phyloP scores from a whole-genome alignment of 257 asterid species.

The Ocimum tenuiflorum region DNA sequence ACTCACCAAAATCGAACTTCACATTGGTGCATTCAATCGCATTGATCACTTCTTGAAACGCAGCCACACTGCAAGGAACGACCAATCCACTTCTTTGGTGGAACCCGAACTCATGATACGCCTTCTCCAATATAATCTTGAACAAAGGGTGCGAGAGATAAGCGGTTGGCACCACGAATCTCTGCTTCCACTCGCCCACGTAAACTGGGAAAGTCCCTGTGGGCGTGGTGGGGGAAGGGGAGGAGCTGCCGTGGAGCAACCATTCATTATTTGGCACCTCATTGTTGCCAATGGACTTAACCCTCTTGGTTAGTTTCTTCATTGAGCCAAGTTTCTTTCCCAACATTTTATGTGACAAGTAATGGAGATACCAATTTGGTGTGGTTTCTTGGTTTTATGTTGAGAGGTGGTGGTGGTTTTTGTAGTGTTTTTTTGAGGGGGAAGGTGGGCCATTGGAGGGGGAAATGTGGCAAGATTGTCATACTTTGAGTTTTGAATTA shows the following conservation, averaged over 20 bases:
- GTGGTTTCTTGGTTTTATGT: slow-evolving; percentile 15
- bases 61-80: slow-evolving; percentile 52
- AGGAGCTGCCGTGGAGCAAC: slow-evolving; percentile 17
- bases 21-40: slow-evolving; percentile 50
- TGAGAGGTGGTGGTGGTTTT: slow-evolving; percentile 25
- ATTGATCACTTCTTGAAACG: slow-evolving; percentile 44
- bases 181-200: slow-evolving; percentile 55
- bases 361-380: not conserved
- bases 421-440: slow-evolving; percentile 24
- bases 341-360: slow-evolving; percentile 29
- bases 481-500: slow-evolving; percentile 23
- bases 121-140: slow-evolving; percentile 63
- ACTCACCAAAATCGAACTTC: slow-evolving; percentile 38
- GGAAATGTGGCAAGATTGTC: slow-evolving; percentile 7
- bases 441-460: not conserved
- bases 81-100: slow-evolving; percentile 44
- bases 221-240: no score
- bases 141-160: slow-evolving; percentile 67
- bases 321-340: slow-evolving; percentile 45
- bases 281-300: slow-evolving; percentile 14
- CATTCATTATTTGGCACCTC: slow-evolving; percentile 21
- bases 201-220: slow-evolving; percentile 51
- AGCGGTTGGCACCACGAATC: slow-evolving; percentile 50
- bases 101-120: slow-evolving; percentile 61
- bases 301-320: slow-evolving; percentile 38